Evolutionary conservation across 2,329 filamentous ascomycete species (phyloP), one percentile per base, ranked within the genome.

Genomic region (Colletotrichum incanum): DNA sequence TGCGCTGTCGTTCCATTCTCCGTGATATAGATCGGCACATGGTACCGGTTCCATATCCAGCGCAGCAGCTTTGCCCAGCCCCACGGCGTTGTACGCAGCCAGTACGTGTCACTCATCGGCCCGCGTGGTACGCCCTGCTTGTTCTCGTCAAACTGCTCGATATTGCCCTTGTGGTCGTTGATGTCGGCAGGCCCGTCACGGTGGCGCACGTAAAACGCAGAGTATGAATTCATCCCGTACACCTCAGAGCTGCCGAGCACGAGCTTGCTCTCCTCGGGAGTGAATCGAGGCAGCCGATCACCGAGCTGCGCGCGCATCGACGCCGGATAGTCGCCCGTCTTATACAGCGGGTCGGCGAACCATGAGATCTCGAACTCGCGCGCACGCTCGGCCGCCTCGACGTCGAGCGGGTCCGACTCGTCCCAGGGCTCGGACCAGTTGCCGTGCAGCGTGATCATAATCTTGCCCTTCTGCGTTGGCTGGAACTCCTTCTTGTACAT

Each of bases 161-260:
- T 75, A 50, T 84, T 84, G 28, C 83, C 83, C n/a, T 79, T 77
- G 73, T 83, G 80, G 60, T 84, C 83, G 41, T 80, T 81, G 55
- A 81, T 77, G 45, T 83, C 82, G 9, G 83, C 75, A 37, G 76
- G 78, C n/a, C 70, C 77, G 43, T 77, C 79, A 18, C 79, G 79
- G 70, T 84, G 80, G 6, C 76, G 78, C 18, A 82, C 77, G 43
- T 79, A 84, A 54, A 83, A 84, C 0, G 82, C 79, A 0, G 82
- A 82, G 75, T 85, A 85, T 18, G 81, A 83, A 74, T 85, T 84
- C 81, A 84, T 84, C 39, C 83, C 83, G 62, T 84, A 84, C 31
- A 79, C 79, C 56, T 82, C 79, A 2, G 81, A 82, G 67, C 81
- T 83, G 1, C 81, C 80, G 0, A 80, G 77, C 6, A 84, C 76